Evolutionary conservation across 805 yeast species (phyloP).

Genomic region (Lipomyces chichibuensis): DNA sequence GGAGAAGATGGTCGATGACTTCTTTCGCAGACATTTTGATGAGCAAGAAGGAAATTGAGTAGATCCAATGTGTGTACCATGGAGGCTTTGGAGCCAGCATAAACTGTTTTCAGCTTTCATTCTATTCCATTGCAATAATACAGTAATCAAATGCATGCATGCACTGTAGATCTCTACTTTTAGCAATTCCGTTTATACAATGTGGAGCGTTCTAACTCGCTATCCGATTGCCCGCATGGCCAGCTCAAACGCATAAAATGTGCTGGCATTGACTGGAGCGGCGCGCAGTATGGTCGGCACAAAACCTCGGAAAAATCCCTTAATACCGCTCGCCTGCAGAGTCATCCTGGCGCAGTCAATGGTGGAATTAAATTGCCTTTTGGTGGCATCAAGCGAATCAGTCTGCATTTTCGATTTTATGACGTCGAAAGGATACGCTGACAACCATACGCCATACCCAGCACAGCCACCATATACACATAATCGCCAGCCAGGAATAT

Average conservation of each 20-base stretch:
- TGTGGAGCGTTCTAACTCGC: not conserved
- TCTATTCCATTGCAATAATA: not conserved
- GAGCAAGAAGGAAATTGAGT: not conserved
- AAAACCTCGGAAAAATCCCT: slow-evolving; percentile 89
- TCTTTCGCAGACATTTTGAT: not conserved
- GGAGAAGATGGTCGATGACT: not conserved
- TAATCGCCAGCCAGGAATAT: slow-evolving; percentile 83
- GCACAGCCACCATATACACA: slow-evolving; percentile 89
- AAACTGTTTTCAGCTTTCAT: not conserved
- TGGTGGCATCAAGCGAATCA: slow-evolving; percentile 60
- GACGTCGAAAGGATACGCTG: slow-evolving; percentile 86
- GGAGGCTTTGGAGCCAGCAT: too few species aligned
- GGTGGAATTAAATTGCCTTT: slow-evolving; percentile 63
- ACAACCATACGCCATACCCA: slow-evolving; percentile 81
- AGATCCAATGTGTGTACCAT: not conserved
- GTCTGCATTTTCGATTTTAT: slow-evolving; percentile 87
- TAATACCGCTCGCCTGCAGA: slow-evolving; percentile 60
- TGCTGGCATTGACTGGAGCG: slow-evolving; percentile 97
- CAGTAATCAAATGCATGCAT: not conserved
- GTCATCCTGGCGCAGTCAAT: slow-evolving; percentile 62
- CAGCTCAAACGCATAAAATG: slow-evolving; percentile 89
- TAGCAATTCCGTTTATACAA: not conserved
- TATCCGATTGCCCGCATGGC: slow-evolving; percentile 63
- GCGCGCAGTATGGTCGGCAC: slow-evolving; percentile 92
- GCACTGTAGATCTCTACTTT: not conserved